These are phyloP conservation scores for Blastobotrys malaysiensis DNA, from an alignment of 1,139 yeast species.

Conservation along the genomic window DNA sequence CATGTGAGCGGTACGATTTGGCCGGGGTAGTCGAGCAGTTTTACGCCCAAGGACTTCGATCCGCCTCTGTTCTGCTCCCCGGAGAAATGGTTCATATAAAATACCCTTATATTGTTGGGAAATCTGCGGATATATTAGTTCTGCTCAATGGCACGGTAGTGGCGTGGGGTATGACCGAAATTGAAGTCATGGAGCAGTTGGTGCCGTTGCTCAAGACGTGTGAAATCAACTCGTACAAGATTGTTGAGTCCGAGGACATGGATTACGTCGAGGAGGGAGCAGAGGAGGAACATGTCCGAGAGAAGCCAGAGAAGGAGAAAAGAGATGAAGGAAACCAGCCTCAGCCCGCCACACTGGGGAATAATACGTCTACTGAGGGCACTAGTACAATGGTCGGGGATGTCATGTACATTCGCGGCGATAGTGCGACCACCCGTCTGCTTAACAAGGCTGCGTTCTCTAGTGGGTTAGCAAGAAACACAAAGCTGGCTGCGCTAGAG, in stretches of 20 bases:
- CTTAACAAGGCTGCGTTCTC: constrained; percentile 86
- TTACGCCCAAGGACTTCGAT: constrained; percentile 35
- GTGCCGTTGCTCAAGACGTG: constrained; percentile 45
- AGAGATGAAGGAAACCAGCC: constrained; percentile 18
- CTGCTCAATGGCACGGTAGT: constrained; percentile 70
- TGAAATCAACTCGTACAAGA: constrained; percentile 46
- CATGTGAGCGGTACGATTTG: constrained; percentile 64
- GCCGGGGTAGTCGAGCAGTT: constrained; percentile 37
- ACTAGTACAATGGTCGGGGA: constrained; percentile 55
- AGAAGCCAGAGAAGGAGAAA: constrained; percentile 5
- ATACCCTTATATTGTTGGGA: constrained; percentile 37
- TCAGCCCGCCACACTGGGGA: constrained; percentile 21
- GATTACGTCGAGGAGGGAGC: constrained; percentile 61
- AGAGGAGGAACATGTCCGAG: neutral
- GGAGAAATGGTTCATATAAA: constrained; percentile 57
- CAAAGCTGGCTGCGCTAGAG: constrained; percentile 77
- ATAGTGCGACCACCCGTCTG: constrained; percentile 42
- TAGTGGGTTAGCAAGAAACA: constrained; percentile 78
- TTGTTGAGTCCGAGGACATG: constrained; percentile 76
- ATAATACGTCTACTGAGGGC: neutral
- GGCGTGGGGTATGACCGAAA: constrained; percentile 65
- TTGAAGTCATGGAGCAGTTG: constrained; percentile 43
- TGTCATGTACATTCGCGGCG: constrained; percentile 56
- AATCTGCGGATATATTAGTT: constrained; percentile 50
- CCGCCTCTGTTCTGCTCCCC: constrained; percentile 49